Conservation (phyloP, 805 yeast genomes). For the Yamadazyma ubonensis region DNA sequence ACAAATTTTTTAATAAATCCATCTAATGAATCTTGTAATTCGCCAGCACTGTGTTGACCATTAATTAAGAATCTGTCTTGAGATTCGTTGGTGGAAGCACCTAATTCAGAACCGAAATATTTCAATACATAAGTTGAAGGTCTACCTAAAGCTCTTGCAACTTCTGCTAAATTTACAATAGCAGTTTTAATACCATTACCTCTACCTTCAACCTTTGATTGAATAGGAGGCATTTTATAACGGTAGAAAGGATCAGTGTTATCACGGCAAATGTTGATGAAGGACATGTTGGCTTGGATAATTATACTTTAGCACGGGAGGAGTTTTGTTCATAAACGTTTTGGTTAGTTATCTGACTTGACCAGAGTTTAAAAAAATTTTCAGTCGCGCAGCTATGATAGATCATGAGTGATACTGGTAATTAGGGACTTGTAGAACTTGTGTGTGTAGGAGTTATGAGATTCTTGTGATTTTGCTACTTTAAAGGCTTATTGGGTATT, state of each 20-base stretch:
- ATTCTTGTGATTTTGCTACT: too few species aligned
- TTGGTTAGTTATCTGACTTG: not conserved
- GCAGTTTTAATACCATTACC: conserved; percentile 99
- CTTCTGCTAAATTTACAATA: conserved; percentile 84
- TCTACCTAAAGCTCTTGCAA: conserved; percentile 90
- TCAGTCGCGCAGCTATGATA: not conserved
- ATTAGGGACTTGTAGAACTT: not conserved
- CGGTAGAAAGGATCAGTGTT: conserved; percentile 98
- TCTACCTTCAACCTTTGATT: conserved; percentile 96
- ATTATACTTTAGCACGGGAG: not conserved
- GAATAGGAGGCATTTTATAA: conserved; percentile 98
- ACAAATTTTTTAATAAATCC: conserved; percentile 93
- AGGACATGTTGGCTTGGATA: conserved; percentile 54
- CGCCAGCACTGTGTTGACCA: conserved; percentile 88
- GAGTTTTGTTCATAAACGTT: conserved; percentile 7
- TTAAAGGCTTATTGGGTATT: too few species aligned
- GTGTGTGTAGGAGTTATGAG: too few species aligned
- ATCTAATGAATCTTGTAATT: conserved; percentile 90
- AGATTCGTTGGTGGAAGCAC: conserved; percentile 89
- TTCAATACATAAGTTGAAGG: conserved; percentile 91
- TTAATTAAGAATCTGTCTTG: conserved; percentile 85
- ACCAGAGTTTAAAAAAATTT: not conserved
- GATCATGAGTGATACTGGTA: not conserved
- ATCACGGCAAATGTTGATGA: conserved; percentile 92
- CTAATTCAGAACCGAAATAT: conserved; percentile 93